These are phyloP conservation scores for Saitoella complicata DNA, from an alignment of 805 yeast species.

Conservation along the genomic window DNA sequence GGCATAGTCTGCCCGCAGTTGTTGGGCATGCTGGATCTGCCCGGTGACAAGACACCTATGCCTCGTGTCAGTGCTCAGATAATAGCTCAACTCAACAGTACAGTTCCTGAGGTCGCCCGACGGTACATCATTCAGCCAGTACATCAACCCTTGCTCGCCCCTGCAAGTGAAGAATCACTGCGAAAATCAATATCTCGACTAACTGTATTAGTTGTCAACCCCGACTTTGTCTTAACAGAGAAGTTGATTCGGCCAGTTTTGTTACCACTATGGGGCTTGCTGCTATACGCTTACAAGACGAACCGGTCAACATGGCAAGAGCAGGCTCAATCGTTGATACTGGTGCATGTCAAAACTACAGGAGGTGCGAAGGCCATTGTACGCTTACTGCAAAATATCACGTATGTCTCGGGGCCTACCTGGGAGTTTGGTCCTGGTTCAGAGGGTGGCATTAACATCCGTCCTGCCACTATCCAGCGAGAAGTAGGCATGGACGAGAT, in stretches of 20 bases:
- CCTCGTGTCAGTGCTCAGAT: conserved; percentile 33
- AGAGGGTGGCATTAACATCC: conserved; percentile 18
- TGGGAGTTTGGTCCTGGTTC: conserved; percentile 18
- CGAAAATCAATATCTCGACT: conserved; percentile 14
- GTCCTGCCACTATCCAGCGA: conserved; percentile 12
- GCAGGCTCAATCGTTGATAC: conserved; percentile 3
- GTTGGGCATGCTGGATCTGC: conserved; percentile 32
- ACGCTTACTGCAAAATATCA: conserved; percentile 20
- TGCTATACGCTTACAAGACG: conserved; percentile 6
- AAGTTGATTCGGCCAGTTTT: conserved; percentile 3
- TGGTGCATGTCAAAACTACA: conserved; percentile 10
- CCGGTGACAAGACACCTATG: conserved; percentile 35
- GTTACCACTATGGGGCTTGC: conserved; percentile 8
- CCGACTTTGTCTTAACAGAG: conserved; percentile 4
- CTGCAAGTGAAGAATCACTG: conserved; percentile 26
- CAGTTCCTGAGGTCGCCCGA: conserved; percentile 1
- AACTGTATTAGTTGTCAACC: conserved; percentile 4
- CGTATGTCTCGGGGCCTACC: conserved; percentile 17
- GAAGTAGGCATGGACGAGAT: conserved; percentile 28
- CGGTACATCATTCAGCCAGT: not conserved
- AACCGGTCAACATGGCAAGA: conserved; percentile 8
- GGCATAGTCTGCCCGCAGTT: conserved; percentile 46
- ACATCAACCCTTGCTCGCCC: not conserved
- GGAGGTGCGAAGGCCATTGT: conserved; percentile 21
- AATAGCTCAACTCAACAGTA: conserved; percentile 26